Conservation (phyloP, 192 early-diverging fungal species). For the Coemansia furcata region DNA sequence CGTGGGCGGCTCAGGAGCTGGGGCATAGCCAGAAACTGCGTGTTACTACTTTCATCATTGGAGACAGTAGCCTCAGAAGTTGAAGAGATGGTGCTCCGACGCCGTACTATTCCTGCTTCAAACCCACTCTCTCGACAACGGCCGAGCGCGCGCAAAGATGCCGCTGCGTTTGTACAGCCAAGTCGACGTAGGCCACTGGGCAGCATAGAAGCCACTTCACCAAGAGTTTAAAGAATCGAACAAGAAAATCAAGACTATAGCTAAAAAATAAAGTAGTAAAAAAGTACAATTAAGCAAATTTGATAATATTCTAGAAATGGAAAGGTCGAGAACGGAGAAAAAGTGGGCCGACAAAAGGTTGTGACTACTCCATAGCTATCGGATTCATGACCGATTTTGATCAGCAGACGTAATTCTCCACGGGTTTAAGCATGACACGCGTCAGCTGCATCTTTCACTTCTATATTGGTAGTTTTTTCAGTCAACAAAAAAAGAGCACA, state of each 20-base stretch:
- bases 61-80: conserved; percentile 8
- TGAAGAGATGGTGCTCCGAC: conserved; percentile 20
- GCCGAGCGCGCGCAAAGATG: neutral
- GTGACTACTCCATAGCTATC: neutral
- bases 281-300: neutral
- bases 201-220: neutral
- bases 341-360: neutral
- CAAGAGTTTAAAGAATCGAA: neutral
- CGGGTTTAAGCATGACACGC: neutral
- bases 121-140: neutral
- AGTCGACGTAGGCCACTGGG: neutral
- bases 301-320: neutral
- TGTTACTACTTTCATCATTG: neutral
- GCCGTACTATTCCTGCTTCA: neutral
- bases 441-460: neutral
- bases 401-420: neutral
- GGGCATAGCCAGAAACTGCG: neutral
- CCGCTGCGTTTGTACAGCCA: neutral
- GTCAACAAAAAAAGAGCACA: neutral
- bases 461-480: neutral
- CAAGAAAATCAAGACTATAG: neutral
- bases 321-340: neutral
- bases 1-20: conserved; percentile 22
- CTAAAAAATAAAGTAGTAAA: neutral
- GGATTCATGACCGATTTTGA: neutral